Base-by-base conservation (phyloP, 495 filamentous ascomycete species). In the Penicillium steckii region DNA sequence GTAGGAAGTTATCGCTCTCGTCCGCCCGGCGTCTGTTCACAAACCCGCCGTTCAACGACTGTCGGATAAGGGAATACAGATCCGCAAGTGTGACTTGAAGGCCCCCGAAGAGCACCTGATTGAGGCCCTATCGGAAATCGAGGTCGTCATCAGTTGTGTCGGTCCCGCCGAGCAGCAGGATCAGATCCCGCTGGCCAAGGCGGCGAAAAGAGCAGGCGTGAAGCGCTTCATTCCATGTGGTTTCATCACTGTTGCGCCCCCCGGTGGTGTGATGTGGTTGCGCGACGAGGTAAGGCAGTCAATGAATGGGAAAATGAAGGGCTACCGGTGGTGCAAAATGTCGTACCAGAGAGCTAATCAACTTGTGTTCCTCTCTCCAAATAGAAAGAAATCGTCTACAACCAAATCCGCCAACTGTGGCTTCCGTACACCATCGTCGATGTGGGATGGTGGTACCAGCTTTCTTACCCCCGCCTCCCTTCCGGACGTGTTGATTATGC, bases 391-490 rank as follows among this genome's bases (percentile, higher is more conserved):
- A 70, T 71, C 17, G 73, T 84, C 21, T 76, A 79, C 66, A 75
- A 81, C 48, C 73, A 78, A 49, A 73, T 84, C 60, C 76, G 74
- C 61, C 69, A 73, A 53, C 59, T 80, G 19, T 57, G 63, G 46
- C 67, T 85, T 22, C 78, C 80, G 22, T 85, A 82, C 67, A 85
- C 81, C 21, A 75, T 83, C 61, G 76, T 85, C 56, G 81, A 85
- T 55, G 74, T 83, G 37, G 82, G 82, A 42, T 83, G 72, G 71
- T 85, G 81, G 81, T 79, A 79, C 64, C 77, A 82, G 59, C 61
- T 82, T 41, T 65, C 72, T 4, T 76, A 78, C 51, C 79, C 76
- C 5, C 59, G 65, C 15, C 61, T 85, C 13, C 67, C 73, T n/a
- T 82, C 77, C 18, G 81, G 81, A 7, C 70, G 70, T 43, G 67